Conservation (phyloP, 345 rosid species). For the Hibiscus syriacus region DNA sequence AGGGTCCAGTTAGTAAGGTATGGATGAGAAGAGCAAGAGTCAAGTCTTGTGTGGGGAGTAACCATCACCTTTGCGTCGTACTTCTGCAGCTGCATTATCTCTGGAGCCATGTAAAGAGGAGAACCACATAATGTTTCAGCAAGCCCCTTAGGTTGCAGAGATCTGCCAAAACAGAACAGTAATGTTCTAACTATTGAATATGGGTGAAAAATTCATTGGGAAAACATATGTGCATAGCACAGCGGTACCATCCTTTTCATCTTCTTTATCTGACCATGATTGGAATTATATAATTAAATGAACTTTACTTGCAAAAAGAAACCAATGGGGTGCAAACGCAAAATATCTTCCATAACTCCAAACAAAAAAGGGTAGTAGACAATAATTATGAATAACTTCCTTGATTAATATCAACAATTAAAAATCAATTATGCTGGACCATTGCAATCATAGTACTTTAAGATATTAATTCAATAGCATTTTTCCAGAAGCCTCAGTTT, state of each 20-base stretch:
- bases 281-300: not conserved
- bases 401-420: not conserved
- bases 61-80: conserved; percentile 90
- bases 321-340: not conserved
- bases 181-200: conserved; percentile 10
- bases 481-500: not conserved
- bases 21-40: not conserved
- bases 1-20: conserved; percentile 29
- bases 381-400: not conserved
- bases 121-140: conserved; percentile 99
- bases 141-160: conserved; percentile 83
- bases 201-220: conserved; percentile 11
- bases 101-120: conserved; percentile 99
- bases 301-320: not conserved
- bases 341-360: not conserved
- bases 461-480: not conserved
- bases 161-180: conserved; percentile 38
- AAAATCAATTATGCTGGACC: not conserved
- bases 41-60: not conserved
- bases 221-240: conserved; percentile 8
- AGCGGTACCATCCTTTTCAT: not conserved
- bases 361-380: not conserved
- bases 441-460: not conserved
- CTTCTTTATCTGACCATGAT: not conserved
- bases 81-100: conserved; percentile 97